Conservation (phyloP, 2,329 filamentous ascomycete genomes). For the Mycosphaerella sp. region DNA sequence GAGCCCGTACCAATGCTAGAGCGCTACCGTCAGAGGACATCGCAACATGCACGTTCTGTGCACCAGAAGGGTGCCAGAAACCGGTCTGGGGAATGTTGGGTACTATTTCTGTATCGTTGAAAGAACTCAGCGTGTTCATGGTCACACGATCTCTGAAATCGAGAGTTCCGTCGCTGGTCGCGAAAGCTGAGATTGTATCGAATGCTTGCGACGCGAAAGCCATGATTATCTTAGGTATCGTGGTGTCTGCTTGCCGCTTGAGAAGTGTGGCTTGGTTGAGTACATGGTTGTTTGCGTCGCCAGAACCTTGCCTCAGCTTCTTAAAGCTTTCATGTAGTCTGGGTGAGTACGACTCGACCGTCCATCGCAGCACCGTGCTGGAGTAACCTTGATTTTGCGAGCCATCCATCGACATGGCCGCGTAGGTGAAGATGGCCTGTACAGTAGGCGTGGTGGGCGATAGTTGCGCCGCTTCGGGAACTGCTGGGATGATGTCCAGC, state of each 20-base stretch:
- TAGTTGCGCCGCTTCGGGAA: slow-evolving; percentile 52
- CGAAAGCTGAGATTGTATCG: slow-evolving; percentile 65
- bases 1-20: slow-evolving; percentile 40
- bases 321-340: slow-evolving; percentile 35
- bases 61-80: slow-evolving; percentile 63
- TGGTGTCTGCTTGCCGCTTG: slow-evolving; percentile 60
- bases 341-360: slow-evolving; percentile 51
- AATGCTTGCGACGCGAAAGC: slow-evolving; percentile 62
- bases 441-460: slow-evolving; percentile 49
- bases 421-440: slow-evolving; percentile 64
- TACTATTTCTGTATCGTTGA: slow-evolving; percentile 59
- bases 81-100: slow-evolving; percentile 69
- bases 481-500: slow-evolving; percentile 38
- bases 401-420: slow-evolving; percentile 32
- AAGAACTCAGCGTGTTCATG: slow-evolving; percentile 58
- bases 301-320: slow-evolving; percentile 27
- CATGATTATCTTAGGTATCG: slow-evolving; percentile 64
- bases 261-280: slow-evolving; percentile 42
- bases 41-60: slow-evolving; percentile 45
- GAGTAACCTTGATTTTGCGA: slow-evolving; percentile 59
- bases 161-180: slow-evolving; percentile 72
- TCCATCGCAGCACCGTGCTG: slow-evolving; percentile 78
- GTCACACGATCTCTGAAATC: slow-evolving; percentile 72
- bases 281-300: slow-evolving; percentile 14
- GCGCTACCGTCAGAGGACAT: slow-evolving; percentile 46